phyloP scores from a whole-genome alignment of 768 basidiomycete species.

The Phylloporus arenicola region DNA sequence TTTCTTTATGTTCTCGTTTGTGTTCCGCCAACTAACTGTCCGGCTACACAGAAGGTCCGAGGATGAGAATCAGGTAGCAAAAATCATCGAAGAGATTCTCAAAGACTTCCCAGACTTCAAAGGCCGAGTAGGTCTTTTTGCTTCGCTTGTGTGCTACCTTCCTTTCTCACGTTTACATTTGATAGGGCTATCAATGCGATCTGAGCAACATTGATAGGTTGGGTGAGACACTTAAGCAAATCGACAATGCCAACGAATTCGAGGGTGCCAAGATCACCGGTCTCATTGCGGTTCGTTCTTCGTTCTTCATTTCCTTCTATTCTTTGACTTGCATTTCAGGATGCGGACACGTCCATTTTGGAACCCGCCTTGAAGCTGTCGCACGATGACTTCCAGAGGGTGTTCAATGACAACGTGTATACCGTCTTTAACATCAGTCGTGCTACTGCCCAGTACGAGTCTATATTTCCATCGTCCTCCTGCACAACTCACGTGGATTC shows the following conservation, averaged over 20 bases:
- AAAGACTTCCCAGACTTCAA: constrained; percentile 40
- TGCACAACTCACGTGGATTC: rapidly evolving
- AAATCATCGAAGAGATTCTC: constrained; percentile 29
- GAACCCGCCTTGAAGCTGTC: constrained; percentile 57
- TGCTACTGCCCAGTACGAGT: constrained; percentile 46
- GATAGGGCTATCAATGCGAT: constrained; percentile 59
- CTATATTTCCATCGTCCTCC: neutral
- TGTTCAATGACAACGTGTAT: constrained; percentile 57
- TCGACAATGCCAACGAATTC: constrained; percentile 39
- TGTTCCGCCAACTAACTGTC: neutral
- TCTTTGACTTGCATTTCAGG: constrained; percentile 29
- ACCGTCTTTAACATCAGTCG: constrained; percentile 64
- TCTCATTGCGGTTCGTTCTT: constrained; percentile 46
- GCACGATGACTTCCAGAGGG: constrained; percentile 47
- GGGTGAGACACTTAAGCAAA: constrained; percentile 39
- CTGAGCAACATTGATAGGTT: constrained; percentile 45
- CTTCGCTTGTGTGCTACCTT: neutral
- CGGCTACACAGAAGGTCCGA: constrained; percentile 35
- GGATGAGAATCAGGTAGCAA: constrained; percentile 45
- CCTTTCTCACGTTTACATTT: neutral
- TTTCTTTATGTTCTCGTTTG: neutral
- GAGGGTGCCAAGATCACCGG: constrained; percentile 38
- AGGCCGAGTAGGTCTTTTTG: constrained; percentile 27
- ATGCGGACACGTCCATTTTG: constrained; percentile 57
- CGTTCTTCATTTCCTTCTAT: rapidly evolving